Conservation (phyloP, 1,139 yeast species). For the Debaryomyces udenii region DNA sequence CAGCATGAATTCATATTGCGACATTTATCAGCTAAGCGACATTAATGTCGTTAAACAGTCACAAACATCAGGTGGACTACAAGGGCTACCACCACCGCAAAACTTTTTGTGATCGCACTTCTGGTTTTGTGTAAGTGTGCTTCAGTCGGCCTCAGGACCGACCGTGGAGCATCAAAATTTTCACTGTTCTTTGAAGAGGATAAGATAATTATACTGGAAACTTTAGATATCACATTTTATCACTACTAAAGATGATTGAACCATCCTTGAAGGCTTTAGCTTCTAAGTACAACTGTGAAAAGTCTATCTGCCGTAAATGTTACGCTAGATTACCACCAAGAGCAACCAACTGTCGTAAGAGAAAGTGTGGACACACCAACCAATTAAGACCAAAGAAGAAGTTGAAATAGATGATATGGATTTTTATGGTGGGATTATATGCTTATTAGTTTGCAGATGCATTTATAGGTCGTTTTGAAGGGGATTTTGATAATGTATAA, state of each 20-base stretch:
- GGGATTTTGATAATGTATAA: conserved; percentile 1
- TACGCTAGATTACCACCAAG: conserved; percentile 99
- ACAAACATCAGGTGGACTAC: background rate
- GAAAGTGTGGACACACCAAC: conserved; percentile 99
- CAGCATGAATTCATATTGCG: background rate
- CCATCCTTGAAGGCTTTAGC: conserved; percentile 99
- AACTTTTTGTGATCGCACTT: too few relatives aligned
- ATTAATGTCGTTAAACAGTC: background rate
- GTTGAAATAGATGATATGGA: conserved; percentile 67
- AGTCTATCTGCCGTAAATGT: conserved; percentile 98
- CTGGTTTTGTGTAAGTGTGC: conserved; percentile 9
- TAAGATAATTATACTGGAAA: conserved; percentile 1
- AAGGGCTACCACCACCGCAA: too few relatives aligned
- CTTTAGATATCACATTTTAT: conserved; percentile 10
- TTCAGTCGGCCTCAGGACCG: background rate
- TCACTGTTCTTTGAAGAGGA: conserved; percentile 1
- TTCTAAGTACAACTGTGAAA: conserved; percentile 99
- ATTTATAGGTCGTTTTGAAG: conserved; percentile 1
- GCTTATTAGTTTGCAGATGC: background rate
- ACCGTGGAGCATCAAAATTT: conserved; percentile 6
- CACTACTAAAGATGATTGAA: conserved; percentile 70
- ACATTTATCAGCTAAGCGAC: background rate
- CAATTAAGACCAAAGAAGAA: conserved; percentile 99
- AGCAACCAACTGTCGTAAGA: conserved; percentile 99
- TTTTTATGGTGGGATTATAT: conserved; percentile 4